phyloP scores from a whole-genome alignment of 441 rosid species.

The Pelargonium fulgidum region DNA sequence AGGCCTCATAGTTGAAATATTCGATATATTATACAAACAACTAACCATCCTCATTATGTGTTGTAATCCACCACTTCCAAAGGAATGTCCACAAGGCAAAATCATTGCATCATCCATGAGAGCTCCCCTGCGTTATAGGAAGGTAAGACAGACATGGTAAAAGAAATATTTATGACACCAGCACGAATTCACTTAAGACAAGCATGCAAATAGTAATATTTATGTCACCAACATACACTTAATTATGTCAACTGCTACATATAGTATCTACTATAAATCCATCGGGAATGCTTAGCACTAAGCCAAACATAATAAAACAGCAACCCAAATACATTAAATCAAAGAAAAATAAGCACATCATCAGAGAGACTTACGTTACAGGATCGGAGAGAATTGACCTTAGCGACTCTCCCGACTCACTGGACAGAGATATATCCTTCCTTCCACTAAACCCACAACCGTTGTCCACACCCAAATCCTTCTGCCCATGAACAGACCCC shows the following conservation, averaged over 20 bases:
- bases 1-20: not conserved
- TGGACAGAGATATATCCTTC: conserved; percentile 47
- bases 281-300: not conserved
- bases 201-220: not conserved
- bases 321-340: not conserved
- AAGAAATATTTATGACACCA: too few relatives aligned
- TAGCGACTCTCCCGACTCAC: conserved; percentile 61
- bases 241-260: not conserved
- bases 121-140: conserved; percentile 46
- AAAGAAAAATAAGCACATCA: not conserved
- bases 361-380: conserved; percentile 49
- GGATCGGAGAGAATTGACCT: conserved; percentile 70
- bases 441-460: conserved; percentile 69
- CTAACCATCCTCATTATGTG: conserved; percentile 54
- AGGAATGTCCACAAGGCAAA: conserved; percentile 89
- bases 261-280: not conserved
- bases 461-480: conserved; percentile 44
- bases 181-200: too few relatives aligned
- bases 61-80: conserved; percentile 61
- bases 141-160: not conserved
- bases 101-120: conserved; percentile 89
- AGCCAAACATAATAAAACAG: not conserved
- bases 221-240: not conserved
- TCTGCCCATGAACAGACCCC: conserved; percentile 40
- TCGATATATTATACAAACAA: conserved; percentile 12